These are phyloP conservation scores for Talaromyces amestolkiae DNA, from an alignment of 2,329 filamentous ascomycete species.

Conservation along the genomic window DNA sequence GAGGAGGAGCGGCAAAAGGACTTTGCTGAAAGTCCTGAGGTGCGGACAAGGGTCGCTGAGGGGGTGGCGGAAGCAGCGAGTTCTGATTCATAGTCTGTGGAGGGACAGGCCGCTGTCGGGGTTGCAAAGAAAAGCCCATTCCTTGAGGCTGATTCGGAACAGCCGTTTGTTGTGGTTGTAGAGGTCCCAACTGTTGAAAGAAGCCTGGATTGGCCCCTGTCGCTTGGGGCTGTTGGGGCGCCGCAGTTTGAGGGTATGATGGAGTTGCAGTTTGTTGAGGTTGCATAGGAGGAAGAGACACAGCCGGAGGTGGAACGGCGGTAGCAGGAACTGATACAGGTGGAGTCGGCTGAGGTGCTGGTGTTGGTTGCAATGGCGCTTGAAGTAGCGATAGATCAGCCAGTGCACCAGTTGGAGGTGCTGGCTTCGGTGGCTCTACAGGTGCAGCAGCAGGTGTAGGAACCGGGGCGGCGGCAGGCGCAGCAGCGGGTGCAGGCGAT, in stretches of 20 bases:
- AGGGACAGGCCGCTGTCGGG: slow-evolving; percentile 67
- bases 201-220: slow-evolving; percentile 26
- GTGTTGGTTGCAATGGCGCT: slow-evolving; percentile 57
- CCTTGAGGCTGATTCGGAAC: slow-evolving; percentile 15
- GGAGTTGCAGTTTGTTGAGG: slow-evolving; percentile 37
- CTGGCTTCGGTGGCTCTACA: slow-evolving; percentile 41
- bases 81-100: slow-evolving; percentile 62
- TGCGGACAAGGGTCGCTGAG: slow-evolving; percentile 78
- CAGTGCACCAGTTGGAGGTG: slow-evolving; percentile 69
- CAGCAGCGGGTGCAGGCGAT: slow-evolving; percentile 12
- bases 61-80: slow-evolving; percentile 72
- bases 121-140: slow-evolving; percentile 35
- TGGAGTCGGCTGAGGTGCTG: slow-evolving; percentile 49
- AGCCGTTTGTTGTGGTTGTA: slow-evolving; percentile 32
- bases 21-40: slow-evolving; percentile 76
- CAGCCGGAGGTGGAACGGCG: slow-evolving; percentile 33
- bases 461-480: slow-evolving; percentile 39
- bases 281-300: slow-evolving; percentile 40
- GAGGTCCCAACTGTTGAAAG: slow-evolving; percentile 18
- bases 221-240: slow-evolving; percentile 39
- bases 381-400: slow-evolving; percentile 65
- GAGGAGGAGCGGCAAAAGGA: slow-evolving; percentile 68
- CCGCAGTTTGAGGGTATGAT: slow-evolving; percentile 44
- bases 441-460: slow-evolving; percentile 40
- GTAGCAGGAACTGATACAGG: slow-evolving; percentile 40